Percentiles rank a stretch among this genome's conserved stretches.
Conservation (phyloP, 2,329 filamentous ascomycete genomes). For the Cytospora piceae region DNA sequence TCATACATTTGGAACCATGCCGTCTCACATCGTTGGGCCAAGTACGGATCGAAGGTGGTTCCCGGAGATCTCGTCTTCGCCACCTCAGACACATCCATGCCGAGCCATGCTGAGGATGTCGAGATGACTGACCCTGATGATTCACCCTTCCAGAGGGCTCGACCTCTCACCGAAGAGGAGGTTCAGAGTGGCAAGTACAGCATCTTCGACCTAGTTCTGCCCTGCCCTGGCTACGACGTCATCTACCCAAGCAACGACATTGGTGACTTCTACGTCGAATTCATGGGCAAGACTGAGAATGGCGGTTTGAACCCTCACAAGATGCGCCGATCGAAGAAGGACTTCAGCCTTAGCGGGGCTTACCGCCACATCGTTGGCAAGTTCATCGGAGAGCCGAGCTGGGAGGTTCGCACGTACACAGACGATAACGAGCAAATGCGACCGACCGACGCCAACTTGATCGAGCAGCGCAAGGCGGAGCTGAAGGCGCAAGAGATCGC, state of each 20-base stretch:
- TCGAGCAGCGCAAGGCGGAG: slow-evolving; percentile 50
- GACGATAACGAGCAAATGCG: slow-evolving; percentile 82
- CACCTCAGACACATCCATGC: slow-evolving; percentile 40
- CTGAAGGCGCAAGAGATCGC: slow-evolving; percentile 33
- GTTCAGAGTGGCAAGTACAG: slow-evolving; percentile 74
- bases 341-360: slow-evolving; percentile 84
- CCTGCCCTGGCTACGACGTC: slow-evolving; percentile 89
- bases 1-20: slow-evolving; percentile 92
- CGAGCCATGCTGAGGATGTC: slow-evolving; percentile 61
- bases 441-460: slow-evolving; percentile 78
- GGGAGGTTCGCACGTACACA: slow-evolving; percentile 71
- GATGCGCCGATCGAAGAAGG: slow-evolving; percentile 85
- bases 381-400: slow-evolving; percentile 67
- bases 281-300: slow-evolving; percentile 81
- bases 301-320: slow-evolving; percentile 79
- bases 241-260: slow-evolving; percentile 83
- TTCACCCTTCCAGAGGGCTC: slow-evolving; percentile 59
- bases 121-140: slow-evolving; percentile 57
- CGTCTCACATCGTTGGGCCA: slow-evolving; percentile 78
- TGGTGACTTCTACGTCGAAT: slow-evolving; percentile 79
- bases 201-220: slow-evolving; percentile 88
- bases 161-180: slow-evolving; percentile 76
- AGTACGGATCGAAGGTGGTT: slow-evolving; percentile 73
- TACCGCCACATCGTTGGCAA: slow-evolving; percentile 84
- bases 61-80: slow-evolving; percentile 82